Base-by-base conservation (phyloP, 2,329 filamentous ascomycete genomes). In the Colletotrichum echinochloae region DNA sequence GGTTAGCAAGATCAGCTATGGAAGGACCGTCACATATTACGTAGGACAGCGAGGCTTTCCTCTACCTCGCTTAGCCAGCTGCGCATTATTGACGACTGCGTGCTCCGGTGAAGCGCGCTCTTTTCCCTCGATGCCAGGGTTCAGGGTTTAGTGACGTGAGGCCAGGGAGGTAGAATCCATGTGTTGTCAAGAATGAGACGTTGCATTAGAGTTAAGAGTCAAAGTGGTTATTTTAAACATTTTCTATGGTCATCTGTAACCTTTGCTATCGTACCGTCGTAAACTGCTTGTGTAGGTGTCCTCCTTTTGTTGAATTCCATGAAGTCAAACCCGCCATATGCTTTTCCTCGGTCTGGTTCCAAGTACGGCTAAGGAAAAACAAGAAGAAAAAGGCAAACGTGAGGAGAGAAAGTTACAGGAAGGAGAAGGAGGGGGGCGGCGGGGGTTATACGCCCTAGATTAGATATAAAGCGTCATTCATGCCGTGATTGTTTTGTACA, bases 1-100 rank as follows among this genome's bases (percentile, higher is more conserved):
- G 37, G n/a, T 44, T 11, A 7, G 37, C 23, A 46, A 23, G 14
- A n/a, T 26, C 20, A 28, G 28, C 30, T 20, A 2, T 2, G 26
- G 7, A 14, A 23, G 16, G 41, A 26, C 39, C 28, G 12, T 14
- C 23, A 39, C 20, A 26, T 8, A 30, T 14, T 18, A 39, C 20
- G 35, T 8, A 30, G 26, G 28, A 37, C 48, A 23, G 5, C 18
- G 5, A 52, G 26, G 26, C 54, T 33, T 37, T 23, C 20, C n/a
- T 41, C 57, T 41, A 51, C 52, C 14, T 51, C 33, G 52, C 52
- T 65, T 65, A 37, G n/a, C n/a, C n/a, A n/a, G n/a, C n/a, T n/a
- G n/a, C n/a, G n/a, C n/a, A n/a, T n/a, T n/a, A n/a, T n/a, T n/a
- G n/a, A n/a, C n/a, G n/a, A n/a, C n/a, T n/a, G n/a, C n/a, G n/a